Conservation (phyloP, 768 basidiomycete genomes). For the Naganishia randhawae region DNA sequence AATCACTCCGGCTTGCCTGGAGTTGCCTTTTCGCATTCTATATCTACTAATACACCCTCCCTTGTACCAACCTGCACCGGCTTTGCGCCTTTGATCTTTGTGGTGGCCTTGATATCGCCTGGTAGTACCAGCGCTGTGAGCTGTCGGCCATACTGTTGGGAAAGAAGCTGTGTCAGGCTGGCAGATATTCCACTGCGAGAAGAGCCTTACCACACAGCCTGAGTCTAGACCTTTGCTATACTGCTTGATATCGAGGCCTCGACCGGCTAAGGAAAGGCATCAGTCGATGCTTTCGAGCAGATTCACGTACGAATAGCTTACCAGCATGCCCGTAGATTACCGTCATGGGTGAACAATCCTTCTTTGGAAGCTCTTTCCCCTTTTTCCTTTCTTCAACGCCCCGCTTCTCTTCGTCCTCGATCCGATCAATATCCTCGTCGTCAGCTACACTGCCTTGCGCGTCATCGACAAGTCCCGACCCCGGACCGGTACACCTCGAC, state of each 20-base stretch:
- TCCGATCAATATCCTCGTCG: slow-evolving; percentile 30
- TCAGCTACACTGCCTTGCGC: slow-evolving; percentile 43
- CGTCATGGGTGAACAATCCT: slow-evolving; percentile 50
- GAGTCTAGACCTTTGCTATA: slow-evolving; percentile 84
- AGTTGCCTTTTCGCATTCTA: slow-evolving; percentile 53
- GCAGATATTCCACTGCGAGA: slow-evolving; percentile 41
- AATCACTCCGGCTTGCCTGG: slow-evolving; percentile 5
- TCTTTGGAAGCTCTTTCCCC: slow-evolving; percentile 28
- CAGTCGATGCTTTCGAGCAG: neutral
- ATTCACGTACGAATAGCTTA: slow-evolving; percentile 24
- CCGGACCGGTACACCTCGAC: slow-evolving; percentile 41
- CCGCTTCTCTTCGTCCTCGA: slow-evolving; percentile 31
- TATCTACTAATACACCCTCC: slow-evolving; percentile 57
- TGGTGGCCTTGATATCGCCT: slow-evolving; percentile 41
- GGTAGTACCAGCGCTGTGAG: slow-evolving; percentile 72
- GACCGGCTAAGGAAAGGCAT: slow-evolving; percentile 55
- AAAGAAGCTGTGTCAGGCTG: slow-evolving; percentile 28
- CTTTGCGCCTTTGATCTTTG: slow-evolving; percentile 36
- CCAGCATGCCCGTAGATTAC: slow-evolving; percentile 77
- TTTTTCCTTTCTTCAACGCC: slow-evolving; percentile 27
- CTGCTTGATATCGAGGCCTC: slow-evolving; percentile 74
- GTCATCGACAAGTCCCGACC: slow-evolving; percentile 44
- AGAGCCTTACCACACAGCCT: slow-evolving; percentile 61
- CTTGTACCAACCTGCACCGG: slow-evolving; percentile 61
- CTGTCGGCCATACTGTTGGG: slow-evolving; percentile 58